A percentile compares a stretch with the other conserved stretches of the same genome.
Evolutionary conservation across 805 yeast genomes (phyloP).

Genomic region (Yamadazyma olivae): DNA sequence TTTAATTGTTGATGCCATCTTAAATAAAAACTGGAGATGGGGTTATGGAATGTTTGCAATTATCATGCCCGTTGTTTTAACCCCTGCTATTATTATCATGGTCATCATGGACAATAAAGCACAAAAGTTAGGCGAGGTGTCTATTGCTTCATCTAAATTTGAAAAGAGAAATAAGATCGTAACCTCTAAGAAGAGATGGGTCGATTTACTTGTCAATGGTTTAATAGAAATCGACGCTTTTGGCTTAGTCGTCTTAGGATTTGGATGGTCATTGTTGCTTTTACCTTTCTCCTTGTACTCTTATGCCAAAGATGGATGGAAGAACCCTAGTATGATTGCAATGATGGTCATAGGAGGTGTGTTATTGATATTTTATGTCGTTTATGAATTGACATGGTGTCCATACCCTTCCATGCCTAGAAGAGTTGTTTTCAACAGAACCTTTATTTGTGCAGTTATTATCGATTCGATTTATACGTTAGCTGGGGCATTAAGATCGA

Average conservation of each 20-base stretch:
- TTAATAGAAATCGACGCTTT: slow-evolving; percentile 36
- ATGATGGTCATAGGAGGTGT: slow-evolving; percentile 41
- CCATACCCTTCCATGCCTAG: slow-evolving; percentile 37
- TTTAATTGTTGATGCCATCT: slow-evolving; percentile 28
- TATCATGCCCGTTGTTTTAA: slow-evolving; percentile 38
- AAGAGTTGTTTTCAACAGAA: slow-evolving; percentile 29
- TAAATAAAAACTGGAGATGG: slow-evolving; percentile 46
- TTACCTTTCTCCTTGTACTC: slow-evolving; percentile 36
- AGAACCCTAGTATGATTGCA: slow-evolving; percentile 40
- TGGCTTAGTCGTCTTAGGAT: slow-evolving; percentile 36
- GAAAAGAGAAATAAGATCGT: neutral
- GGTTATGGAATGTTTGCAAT: slow-evolving; percentile 51
- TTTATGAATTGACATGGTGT: slow-evolving; percentile 34
- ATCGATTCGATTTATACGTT: slow-evolving; percentile 30
- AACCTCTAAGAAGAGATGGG: neutral
- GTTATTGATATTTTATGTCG: slow-evolving; percentile 26
- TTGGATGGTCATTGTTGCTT: slow-evolving; percentile 35
- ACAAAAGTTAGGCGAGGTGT: slow-evolving; percentile 17
- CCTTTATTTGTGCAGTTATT: slow-evolving; percentile 30
- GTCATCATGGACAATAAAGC: slow-evolving; percentile 29
- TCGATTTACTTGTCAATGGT: slow-evolving; percentile 11
- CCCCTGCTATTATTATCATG: slow-evolving; percentile 31
- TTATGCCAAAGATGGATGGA: slow-evolving; percentile 30
- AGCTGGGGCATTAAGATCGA: slow-evolving; percentile 23
- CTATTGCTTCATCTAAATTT: slow-evolving; percentile 4